A percentile compares a stretch with the other conserved stretches of the same genome.
Evolutionary conservation across 148 eudicot genomes (phyloP).

Genomic region (Arbutus unedo): DNA sequence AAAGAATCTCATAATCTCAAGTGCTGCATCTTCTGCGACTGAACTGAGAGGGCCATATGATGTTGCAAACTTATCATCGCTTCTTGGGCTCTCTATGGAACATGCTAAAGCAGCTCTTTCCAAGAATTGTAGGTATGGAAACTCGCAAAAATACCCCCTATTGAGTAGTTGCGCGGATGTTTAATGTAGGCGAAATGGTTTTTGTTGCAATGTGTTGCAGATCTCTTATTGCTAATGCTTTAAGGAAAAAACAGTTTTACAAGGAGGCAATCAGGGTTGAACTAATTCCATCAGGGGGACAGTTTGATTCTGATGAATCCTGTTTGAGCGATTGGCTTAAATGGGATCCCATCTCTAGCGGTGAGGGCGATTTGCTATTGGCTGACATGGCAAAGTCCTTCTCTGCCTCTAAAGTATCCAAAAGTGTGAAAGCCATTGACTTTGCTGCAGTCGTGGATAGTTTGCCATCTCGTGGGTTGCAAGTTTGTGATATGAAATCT

Average conservation of each 20-base stretch:
- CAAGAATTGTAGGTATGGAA: conserved; percentile 75
- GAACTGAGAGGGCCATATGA: conserved; percentile 93
- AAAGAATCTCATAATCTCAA: conserved; percentile 71
- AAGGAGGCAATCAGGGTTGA: conserved; percentile 81
- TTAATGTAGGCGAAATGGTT: neutral
- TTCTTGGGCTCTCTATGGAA: conserved; percentile 76
- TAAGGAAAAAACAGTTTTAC: conserved; percentile 69
- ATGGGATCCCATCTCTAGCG: conserved; percentile 97
- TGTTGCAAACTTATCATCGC: conserved; percentile 61
- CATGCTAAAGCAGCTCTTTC: conserved; percentile 83
- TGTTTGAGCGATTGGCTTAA: conserved; percentile 53
- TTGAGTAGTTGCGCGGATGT: conserved; percentile 1
- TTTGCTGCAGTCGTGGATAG: conserved; percentile 44
- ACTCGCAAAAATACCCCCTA: neutral
- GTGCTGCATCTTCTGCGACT: conserved; percentile 76
- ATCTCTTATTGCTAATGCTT: conserved; percentile 57
- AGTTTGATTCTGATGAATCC: conserved; percentile 37
- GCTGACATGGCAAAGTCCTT: conserved; percentile 86
- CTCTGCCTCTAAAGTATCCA: conserved; percentile 37
- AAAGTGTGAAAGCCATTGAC: conserved; percentile 49
- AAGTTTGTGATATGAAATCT: conserved; percentile 32
- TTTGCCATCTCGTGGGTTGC: conserved; percentile 50
- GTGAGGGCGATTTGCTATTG: conserved; percentile 84
- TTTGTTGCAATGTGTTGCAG: conserved; percentile 32
- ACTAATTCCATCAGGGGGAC: conserved; percentile 42